Evolutionary conservation across 495 filamentous ascomycete genomes (phyloP).

Genomic region (Beverwykella pulmonaria): DNA sequence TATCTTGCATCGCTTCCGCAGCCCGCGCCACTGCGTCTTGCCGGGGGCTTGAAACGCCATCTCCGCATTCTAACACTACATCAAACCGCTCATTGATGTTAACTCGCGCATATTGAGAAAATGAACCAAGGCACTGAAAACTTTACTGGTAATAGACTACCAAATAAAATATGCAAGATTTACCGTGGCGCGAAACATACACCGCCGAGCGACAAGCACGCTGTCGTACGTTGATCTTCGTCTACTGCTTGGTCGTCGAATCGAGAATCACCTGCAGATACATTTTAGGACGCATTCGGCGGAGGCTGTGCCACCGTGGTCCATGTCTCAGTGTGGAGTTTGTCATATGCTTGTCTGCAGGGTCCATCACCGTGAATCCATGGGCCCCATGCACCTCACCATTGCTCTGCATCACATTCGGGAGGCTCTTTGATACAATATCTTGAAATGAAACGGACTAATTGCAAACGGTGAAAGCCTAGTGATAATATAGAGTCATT

Average conservation of each 20-base stretch:
- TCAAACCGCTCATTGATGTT: constrained; percentile 4
- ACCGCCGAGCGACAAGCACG: background rate
- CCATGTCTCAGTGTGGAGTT: constrained; percentile 32
- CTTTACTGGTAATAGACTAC: background rate
- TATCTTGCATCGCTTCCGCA: constrained; percentile 40
- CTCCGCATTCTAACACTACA: constrained; percentile 22
- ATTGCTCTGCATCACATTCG: background rate
- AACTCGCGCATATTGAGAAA: constrained; percentile 3
- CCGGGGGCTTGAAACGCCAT: constrained; percentile 35
- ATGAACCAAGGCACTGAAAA: background rate
- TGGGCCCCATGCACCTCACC: background rate
- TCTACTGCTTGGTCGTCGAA: background rate
- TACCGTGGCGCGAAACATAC: background rate
- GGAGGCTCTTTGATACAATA: background rate
- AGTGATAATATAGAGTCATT: background rate
- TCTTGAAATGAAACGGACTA: background rate
- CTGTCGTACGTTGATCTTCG: background rate
- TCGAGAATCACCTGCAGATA: constrained; percentile 5
- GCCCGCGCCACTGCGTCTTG: constrained; percentile 24
- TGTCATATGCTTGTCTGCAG: constrained; percentile 35
- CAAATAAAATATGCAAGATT: background rate
- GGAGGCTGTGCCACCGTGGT: constrained; percentile 27
- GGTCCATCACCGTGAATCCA: background rate
- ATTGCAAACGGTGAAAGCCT: background rate
- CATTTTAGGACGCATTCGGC: constrained; percentile 20